phyloP scores from a whole-genome alignment of 192 early-diverging fungal genomes.

The Coemansia sp. region DNA sequence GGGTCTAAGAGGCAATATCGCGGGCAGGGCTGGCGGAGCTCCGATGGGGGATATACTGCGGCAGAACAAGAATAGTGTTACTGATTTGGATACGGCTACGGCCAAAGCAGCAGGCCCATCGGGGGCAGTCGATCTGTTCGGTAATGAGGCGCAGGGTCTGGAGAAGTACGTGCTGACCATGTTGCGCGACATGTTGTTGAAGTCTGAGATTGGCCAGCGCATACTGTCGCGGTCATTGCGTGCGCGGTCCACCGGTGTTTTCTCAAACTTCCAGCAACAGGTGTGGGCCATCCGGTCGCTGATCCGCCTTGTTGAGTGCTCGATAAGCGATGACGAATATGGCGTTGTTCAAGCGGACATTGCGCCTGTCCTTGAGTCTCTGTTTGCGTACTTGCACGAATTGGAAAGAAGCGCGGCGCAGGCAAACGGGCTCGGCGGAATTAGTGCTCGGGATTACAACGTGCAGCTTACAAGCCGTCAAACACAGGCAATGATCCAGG shows the following conservation, averaged over 20 bases:
- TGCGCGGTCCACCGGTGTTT: conserved; percentile 27
- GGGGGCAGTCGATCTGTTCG: conserved; percentile 31
- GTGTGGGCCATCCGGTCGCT: conserved; percentile 52
- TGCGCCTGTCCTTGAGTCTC: conserved; percentile 19
- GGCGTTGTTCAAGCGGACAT: conserved; percentile 54
- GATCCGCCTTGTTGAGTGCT: conserved; percentile 45
- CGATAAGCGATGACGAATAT: conserved; percentile 46
- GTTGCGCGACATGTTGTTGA: conserved; percentile 44
- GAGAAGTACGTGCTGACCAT: conserved; percentile 51
- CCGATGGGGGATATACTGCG: conserved; percentile 41
- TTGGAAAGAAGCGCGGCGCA: conserved; percentile 31
- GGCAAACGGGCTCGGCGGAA: conserved; percentile 7
- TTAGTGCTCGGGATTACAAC: conserved; percentile 12
- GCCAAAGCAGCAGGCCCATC: background rate
- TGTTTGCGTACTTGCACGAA: conserved; percentile 42
- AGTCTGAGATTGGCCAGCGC: conserved; percentile 37
- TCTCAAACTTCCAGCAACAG: conserved; percentile 54
- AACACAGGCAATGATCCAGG: conserved; percentile 50
- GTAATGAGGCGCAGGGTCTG: conserved; percentile 48
- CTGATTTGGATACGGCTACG: background rate
- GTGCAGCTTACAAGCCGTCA: conserved; percentile 38
- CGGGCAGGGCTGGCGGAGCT: conserved; percentile 26
- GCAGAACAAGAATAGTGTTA: conserved; percentile 15
- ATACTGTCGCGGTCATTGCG: conserved; percentile 33
- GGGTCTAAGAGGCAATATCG: background rate